These are phyloP conservation scores for Chernovozyma sophiae-reginae DNA, from an alignment of 1,139 yeast genomes.

Conservation along the genomic window DNA sequence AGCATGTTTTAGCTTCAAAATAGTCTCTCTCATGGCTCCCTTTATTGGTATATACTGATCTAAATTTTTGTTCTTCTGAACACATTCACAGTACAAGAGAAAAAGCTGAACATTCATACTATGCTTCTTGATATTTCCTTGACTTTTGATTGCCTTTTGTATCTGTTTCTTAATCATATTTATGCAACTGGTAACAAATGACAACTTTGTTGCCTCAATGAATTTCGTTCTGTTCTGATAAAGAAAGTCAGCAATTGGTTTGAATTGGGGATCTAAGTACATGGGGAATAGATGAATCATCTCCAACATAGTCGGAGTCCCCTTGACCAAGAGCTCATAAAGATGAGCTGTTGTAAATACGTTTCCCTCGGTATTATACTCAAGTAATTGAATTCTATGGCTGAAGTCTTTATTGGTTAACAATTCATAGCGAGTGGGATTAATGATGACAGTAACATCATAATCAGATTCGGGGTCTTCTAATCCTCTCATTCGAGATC, in stretches of 20 bases:
- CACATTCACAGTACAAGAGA: neutral
- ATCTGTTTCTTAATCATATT: neutral
- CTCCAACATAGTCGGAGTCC: neutral
- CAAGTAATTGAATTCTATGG: neutral
- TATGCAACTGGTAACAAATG: neutral
- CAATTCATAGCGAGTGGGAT: neutral
- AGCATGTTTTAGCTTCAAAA: neutral
- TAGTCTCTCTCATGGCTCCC: neutral
- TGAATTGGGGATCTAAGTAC: neutral
- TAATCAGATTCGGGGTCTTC: neutral
- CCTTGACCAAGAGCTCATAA: neutral
- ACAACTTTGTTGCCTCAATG: neutral
- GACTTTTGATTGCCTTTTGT: neutral
- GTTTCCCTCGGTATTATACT: neutral
- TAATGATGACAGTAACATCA: neutral
- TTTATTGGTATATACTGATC: neutral
- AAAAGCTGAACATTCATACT: neutral
- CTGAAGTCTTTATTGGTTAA: neutral
- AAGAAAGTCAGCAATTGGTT: neutral
- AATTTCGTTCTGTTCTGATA: neutral
- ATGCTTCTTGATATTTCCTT: neutral
- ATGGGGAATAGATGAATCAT: neutral
- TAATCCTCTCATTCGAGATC: neutral
- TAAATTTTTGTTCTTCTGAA: neutral
- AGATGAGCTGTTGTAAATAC: neutral